phyloP scores from a whole-genome alignment of 306 rosid species.

The Cicer pinnatifidum region DNA sequence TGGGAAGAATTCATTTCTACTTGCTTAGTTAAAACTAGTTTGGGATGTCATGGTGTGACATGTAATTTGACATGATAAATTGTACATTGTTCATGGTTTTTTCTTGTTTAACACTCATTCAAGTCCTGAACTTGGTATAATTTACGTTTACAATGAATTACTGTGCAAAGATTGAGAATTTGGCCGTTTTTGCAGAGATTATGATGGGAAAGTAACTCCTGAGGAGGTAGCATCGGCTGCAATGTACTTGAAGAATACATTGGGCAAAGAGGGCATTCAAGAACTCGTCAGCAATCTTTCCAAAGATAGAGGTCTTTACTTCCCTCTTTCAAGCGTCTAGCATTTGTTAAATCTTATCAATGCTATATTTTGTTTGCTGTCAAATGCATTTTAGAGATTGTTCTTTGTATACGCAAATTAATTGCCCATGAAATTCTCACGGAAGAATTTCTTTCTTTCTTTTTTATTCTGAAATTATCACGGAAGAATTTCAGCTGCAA shows the following conservation, averaged over 20 bases:
- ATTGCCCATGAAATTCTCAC: constrained; percentile 20
- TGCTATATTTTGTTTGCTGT: constrained; percentile 19
- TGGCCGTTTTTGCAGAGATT: constrained; percentile 67
- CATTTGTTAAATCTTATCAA: constrained; percentile 26
- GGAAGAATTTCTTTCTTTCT: too few species aligned
- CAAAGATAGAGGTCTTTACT: constrained; percentile 73
- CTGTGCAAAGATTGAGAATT: constrained; percentile 6
- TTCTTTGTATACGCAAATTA: not conserved
- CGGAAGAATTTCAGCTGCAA: constrained; percentile 19
- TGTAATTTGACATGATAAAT: constrained; percentile 36
- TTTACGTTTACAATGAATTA: constrained; percentile 15
- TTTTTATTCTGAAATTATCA: not conserved
- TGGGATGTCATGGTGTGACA: not conserved
- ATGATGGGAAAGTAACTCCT: constrained; percentile 93
- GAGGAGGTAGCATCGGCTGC: constrained; percentile 99
- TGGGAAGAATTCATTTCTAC: constrained; percentile 13
- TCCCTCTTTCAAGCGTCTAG: not conserved
- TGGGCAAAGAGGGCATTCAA: constrained; percentile 93
- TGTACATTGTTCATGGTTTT: constrained; percentile 23
- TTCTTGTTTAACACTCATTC: constrained; percentile 2
- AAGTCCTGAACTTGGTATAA: constrained; percentile 10
- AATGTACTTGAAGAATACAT: constrained; percentile 80
- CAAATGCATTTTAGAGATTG: not conserved
- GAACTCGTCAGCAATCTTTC: constrained; percentile 90
- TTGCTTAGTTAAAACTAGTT: constrained; percentile 25